phyloP scores from a whole-genome alignment of 441 rosid species.

The Gossypium trilobum region DNA sequence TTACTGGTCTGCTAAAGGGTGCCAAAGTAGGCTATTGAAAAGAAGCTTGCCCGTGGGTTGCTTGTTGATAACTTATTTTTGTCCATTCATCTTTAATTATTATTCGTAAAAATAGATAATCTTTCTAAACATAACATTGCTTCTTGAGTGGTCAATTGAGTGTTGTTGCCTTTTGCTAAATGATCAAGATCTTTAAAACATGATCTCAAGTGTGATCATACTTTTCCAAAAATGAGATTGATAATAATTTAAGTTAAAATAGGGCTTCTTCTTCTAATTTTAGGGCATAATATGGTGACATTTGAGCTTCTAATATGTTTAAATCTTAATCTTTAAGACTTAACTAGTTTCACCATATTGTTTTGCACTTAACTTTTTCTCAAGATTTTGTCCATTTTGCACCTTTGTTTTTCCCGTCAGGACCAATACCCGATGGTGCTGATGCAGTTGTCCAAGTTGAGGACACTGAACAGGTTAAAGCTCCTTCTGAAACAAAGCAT shows the following conservation, averaged over 20 bases:
- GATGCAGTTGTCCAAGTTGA: slow-evolving; percentile 97
- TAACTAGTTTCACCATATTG: neutral
- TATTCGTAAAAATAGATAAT: neutral
- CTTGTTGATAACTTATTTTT: neutral
- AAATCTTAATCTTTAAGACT: neutral
- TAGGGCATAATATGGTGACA: neutral
- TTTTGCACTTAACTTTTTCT: neutral
- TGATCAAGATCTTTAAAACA: neutral
- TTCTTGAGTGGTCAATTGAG: neutral
- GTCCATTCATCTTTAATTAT: neutral
- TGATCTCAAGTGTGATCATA: slow-evolving; percentile 1
- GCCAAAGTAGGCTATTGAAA: neutral
- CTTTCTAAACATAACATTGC: neutral
- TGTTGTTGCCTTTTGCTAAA: neutral
- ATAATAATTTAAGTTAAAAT: neutral
- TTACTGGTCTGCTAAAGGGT: neutral
- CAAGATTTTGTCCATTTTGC: neutral
- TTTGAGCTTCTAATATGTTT: neutral
- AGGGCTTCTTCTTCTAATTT: neutral
- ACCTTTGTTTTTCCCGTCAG: slow-evolving; percentile 28
- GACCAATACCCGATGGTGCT: slow-evolving; percentile 94
- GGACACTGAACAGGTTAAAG: slow-evolving; percentile 51
- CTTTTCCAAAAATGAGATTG: neutral
- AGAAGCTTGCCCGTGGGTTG: neutral
- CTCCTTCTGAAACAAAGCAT: slow-evolving; percentile 33